Evolutionary conservation across 129 eudicot genomes (phyloP).

Genomic region (Chrysanthemum lavandulifolium): DNA sequence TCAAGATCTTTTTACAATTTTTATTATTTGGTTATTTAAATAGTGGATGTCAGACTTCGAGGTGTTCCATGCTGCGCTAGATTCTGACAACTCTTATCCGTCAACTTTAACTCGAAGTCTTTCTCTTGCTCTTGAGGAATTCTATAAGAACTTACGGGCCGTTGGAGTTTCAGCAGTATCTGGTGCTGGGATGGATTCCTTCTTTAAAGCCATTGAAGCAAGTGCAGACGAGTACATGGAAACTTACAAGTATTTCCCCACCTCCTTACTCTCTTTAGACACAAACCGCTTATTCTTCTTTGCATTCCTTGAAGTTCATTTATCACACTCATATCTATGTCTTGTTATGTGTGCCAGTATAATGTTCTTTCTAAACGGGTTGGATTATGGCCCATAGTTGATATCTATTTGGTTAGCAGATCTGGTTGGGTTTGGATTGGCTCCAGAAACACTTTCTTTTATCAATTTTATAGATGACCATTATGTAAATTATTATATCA

Average conservation of each 20-base stretch:
- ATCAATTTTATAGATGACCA: neutral
- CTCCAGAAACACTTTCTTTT: neutral
- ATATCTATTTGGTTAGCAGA: no score
- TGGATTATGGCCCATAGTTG: neutral
- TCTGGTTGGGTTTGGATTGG: neutral
- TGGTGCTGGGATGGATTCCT: conserved; percentile 88
- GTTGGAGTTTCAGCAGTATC: conserved; percentile 97
- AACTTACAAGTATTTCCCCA: conserved; percentile 63
- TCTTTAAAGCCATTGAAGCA: conserved; percentile 77
- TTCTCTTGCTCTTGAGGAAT: conserved; percentile 84
- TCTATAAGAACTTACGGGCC: conserved; percentile 69
- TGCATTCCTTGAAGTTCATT: neutral
- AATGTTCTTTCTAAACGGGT: neutral
- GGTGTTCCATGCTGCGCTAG: conserved; percentile 86
- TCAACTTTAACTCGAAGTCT: conserved; percentile 86
- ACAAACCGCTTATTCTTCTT: conserved; percentile 11
- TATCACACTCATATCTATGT: neutral
- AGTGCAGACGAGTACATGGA: conserved; percentile 95
- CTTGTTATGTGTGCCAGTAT: neutral
- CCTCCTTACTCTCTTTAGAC: conserved; percentile 8
- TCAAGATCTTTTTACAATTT: neutral
- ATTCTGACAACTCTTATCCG: conserved; percentile 75
- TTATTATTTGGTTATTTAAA: conserved; percentile 8
- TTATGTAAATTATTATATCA: neutral
- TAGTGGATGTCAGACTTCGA: conserved; percentile 98